Base-by-base conservation (phyloP, 2,329 filamentous ascomycete species). In the Nannizziopsis arthrosporioides region DNA sequence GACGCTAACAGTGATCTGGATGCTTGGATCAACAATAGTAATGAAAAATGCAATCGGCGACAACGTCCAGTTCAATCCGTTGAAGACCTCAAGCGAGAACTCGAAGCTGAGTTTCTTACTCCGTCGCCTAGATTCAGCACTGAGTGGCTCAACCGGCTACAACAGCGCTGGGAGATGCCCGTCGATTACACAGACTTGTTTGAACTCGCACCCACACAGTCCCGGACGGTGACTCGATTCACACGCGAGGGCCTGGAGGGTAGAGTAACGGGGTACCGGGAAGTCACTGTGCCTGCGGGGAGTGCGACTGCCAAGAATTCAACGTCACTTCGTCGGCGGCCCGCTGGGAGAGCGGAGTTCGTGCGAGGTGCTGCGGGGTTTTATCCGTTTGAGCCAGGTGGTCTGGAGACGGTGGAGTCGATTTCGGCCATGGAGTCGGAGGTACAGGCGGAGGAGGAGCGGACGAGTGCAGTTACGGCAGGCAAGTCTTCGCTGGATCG, bases 231-330 rank as follows among this genome's bases (percentile, higher is more conserved):
- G 56, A 94, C 87, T 22, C 81, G 92, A 27, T 98, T 98, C 64
- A 84, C 81, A 39, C 78, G 92, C 48, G 87, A 94, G 66, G 92
- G 92, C 5, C 75, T 96, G 11, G 88, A 96, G 67, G 92, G 92
- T 17, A 78, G 84, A 45, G 90, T 98, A 18, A 94, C 86, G 7
- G 89, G 89, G 44, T 96, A 98, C 66, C 84, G 82, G 61, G 92
- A 95, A 63, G 85, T 96, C 44, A 95, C 92, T 1, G 81, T 96
- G 7, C 87, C 90, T 4, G 86, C 86, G 31, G 85, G 81, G 59
- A 93, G 84, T 58, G 86, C 85, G 12, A 95, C 85, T 12, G 90
- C 88, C 42, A 98, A 95, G 68, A 94, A 94, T 61, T 95, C 88
- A 2, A 96, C 89, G 0, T 94, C 88, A 4, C 73, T 95, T 36